phyloP scores from a whole-genome alignment of 164 flowering plant species.

The Malania oleifera region DNA sequence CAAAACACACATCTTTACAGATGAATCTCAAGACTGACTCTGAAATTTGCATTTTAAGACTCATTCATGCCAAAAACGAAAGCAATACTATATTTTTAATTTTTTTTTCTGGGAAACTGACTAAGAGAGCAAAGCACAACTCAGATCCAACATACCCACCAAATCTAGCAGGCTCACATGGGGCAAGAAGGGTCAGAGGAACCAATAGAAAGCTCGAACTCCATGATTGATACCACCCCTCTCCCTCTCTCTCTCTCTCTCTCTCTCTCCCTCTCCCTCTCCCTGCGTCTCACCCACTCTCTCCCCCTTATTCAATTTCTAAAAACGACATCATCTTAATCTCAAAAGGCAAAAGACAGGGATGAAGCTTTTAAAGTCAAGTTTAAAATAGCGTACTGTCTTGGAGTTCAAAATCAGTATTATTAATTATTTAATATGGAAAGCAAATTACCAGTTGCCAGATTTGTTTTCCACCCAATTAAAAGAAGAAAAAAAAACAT shows the following conservation, averaged over 20 bases:
- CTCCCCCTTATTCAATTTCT: too few relatives aligned
- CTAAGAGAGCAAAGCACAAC: not conserved
- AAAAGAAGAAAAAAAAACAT: too few relatives aligned
- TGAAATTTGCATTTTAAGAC: not conserved
- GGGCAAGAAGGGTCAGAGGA: not conserved
- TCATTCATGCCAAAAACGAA: not conserved
- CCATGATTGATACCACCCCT: conserved; percentile 3
- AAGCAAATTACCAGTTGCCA: too few relatives aligned
- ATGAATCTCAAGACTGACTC: not conserved
- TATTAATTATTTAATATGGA: too few relatives aligned
- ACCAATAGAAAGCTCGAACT: not conserved
- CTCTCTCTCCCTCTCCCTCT: conserved; percentile 4
- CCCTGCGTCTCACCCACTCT: not conserved
- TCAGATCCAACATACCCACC: conserved; percentile 12
- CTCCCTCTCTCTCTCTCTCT: not conserved
- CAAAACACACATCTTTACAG: not conserved
- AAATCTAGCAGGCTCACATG: not conserved
- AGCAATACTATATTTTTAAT: too few relatives aligned
- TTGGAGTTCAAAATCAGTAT: too few relatives aligned
- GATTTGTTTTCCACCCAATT: too few relatives aligned
- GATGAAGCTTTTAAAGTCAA: conserved; percentile 8
- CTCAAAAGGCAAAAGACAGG: conserved; percentile 8
- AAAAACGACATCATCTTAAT: conserved; percentile 13
- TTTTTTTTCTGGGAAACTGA: not conserved
- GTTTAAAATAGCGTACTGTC: too few relatives aligned